Evolutionary conservation across 148 eudicot genomes (phyloP).

Genomic region (Mesembryanthemum crystallinum): DNA sequence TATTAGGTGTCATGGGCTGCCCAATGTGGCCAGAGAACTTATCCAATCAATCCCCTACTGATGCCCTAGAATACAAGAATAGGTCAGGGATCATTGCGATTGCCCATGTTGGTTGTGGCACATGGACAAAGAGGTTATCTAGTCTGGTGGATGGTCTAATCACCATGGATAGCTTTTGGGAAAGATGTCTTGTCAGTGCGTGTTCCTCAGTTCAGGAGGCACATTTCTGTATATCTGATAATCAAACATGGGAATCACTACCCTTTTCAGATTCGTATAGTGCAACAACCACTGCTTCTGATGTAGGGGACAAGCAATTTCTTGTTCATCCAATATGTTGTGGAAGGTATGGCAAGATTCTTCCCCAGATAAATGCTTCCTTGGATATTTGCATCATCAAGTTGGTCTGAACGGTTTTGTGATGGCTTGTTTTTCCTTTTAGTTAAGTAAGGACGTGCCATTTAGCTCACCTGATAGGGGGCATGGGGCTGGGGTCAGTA

Average conservation of each 20-base stretch:
- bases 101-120: constrained; percentile 84
- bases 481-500: background rate
- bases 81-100: constrained; percentile 66
- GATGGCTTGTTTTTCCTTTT: background rate
- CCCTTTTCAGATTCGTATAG: constrained; percentile 56
- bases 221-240: constrained; percentile 64
- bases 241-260: constrained; percentile 81
- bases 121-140: constrained; percentile 60
- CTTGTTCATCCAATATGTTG: constrained; percentile 68
- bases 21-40: constrained; percentile 71
- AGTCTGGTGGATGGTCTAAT: constrained; percentile 27
- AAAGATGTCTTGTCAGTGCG: constrained; percentile 65
- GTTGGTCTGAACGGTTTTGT: background rate
- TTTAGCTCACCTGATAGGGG: background rate
- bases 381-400: background rate
- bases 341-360: constrained; percentile 54
- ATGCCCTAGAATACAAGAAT: constrained; percentile 29
- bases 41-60: constrained; percentile 17
- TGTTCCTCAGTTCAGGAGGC: constrained; percentile 49
- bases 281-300: constrained; percentile 39
- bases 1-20: constrained; percentile 95
- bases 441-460: background rate
- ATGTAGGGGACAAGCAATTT: constrained; percentile 43
- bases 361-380: background rate
- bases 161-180: constrained; percentile 43